Evolutionary conservation across 2,329 filamentous ascomycete genomes (phyloP).

Genomic region (Lecanicillium sp.): DNA sequence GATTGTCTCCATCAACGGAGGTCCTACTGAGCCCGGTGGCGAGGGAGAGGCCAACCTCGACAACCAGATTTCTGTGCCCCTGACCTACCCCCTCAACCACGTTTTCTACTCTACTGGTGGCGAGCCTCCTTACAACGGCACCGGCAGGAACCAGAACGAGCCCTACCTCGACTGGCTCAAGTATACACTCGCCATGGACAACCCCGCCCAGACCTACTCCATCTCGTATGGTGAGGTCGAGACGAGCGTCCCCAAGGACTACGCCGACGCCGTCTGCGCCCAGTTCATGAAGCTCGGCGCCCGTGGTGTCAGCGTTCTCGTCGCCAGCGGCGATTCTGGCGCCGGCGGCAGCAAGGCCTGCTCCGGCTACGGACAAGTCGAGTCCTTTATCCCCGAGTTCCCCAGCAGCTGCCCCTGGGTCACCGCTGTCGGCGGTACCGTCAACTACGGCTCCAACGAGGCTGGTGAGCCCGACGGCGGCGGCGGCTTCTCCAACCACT

Average conservation of each 20-base stretch:
- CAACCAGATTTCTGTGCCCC: conserved; percentile 9
- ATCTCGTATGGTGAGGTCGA: conserved; percentile 13
- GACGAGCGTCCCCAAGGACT: conserved; percentile 6
- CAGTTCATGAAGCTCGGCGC: conserved; percentile 13
- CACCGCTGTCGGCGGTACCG: conserved; percentile 9
- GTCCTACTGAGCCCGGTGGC: neutral
- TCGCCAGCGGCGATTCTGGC: conserved; percentile 8
- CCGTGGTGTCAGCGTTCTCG: conserved; percentile 10
- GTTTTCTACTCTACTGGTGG: conserved; percentile 12
- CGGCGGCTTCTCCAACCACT: conserved; percentile 14
- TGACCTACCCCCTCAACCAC: conserved; percentile 9
- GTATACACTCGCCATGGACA: conserved; percentile 8
- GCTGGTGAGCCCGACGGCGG: conserved; percentile 1
- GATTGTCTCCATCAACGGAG: conserved; percentile 4
- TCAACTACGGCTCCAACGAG: conserved; percentile 8
- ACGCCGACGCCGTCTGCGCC: conserved; percentile 9
- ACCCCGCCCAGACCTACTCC: conserved; percentile 11
- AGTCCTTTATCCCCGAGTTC: conserved; percentile 4
- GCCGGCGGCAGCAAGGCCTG: conserved; percentile 5
- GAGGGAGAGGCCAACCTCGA: conserved; percentile 12
- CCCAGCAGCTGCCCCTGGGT: conserved; percentile 13
- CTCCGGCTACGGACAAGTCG: neutral
- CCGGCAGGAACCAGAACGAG: conserved; percentile 4
- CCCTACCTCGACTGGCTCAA: conserved; percentile 14
- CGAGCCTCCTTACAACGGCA: conserved; percentile 1